phyloP scores from a whole-genome alignment of 495 filamentous ascomycete species.

The Neurospora sp. region DNA sequence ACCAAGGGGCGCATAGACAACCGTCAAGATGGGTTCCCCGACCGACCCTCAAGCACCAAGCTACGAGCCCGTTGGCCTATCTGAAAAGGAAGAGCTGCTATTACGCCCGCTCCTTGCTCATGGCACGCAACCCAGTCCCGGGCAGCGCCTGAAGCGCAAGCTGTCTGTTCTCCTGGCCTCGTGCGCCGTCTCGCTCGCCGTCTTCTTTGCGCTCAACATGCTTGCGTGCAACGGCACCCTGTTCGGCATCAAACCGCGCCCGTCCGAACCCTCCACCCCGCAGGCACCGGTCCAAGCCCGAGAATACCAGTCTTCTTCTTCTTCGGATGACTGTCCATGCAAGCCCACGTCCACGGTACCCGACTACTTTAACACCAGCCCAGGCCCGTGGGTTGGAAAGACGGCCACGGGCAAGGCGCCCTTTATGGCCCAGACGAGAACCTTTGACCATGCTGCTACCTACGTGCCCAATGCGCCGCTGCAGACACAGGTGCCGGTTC shows the following conservation, averaged over 20 bases:
- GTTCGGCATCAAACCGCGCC: conserved; percentile 1
- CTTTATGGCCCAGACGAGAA: conserved; percentile 48
- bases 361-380: conserved; percentile 46
- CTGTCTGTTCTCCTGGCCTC: background rate
- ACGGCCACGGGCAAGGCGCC: conserved; percentile 47
- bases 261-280: background rate
- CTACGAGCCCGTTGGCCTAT: conserved; percentile 8
- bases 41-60: background rate
- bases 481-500: conserved; percentile 45
- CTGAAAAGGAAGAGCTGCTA: background rate
- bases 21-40: background rate
- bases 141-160: background rate
- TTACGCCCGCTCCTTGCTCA: background rate
- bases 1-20: background rate
- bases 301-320: background rate
- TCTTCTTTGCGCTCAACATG: conserved; percentile 8
- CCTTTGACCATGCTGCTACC: conserved; percentile 36
- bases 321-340: conserved; percentile 8
- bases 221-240: conserved; percentile 6
- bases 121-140: background rate
- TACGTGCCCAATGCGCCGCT: conserved; percentile 47
- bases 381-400: conserved; percentile 36
- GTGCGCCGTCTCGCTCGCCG: conserved; percentile 5
- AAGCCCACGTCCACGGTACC: conserved; percentile 23
- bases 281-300: background rate